Base-by-base conservation (phyloP, 768 basidiomycete genomes). In the Coprinopsis cinerea region DNA sequence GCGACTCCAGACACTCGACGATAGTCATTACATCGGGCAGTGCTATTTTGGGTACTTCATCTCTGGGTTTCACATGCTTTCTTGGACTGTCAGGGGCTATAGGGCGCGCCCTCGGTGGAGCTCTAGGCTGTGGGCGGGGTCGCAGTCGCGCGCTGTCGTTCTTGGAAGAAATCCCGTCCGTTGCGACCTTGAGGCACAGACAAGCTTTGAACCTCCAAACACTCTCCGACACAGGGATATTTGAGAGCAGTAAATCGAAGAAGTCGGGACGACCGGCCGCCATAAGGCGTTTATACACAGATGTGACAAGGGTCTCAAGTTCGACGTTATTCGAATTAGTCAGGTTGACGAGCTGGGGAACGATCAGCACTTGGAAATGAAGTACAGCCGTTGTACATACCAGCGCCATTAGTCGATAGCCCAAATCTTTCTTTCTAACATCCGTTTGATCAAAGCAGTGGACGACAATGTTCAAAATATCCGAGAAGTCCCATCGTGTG, bases 311-410 rank as follows among this genome's bases (percentile, higher is more conserved):
- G 58, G 67, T 60, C 9, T 59, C 42, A 22, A 65, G 61, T 39
- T 75, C 72, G 14, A 75, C 63, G 25, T 64, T 59, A 10, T 58
- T 61, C 1, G 72, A 68, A 27, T 61, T 59, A n/a, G 56, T 57
- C n/a, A 76, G 59, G 51, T 75, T 67, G 44, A 73, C 64, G 36
- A 76, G 65, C 74, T 76, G 44, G 20, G 18, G 24, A 28, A 7
- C 23, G 35, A 17, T 32, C 32, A 44, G 44, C 23, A 48, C 17
- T 17, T 7, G 3, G 44, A 41, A 39, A 44, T 39, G 47, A 32
- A 24, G 14, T 34, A 18, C 11, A 43, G 27, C 7, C 13, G 10
- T 15, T 14, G 11, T 24, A 44, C 58, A 14, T 44, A 57, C 59
- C 41, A 57, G 41, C 5, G 50, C 53, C 35, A 66, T 41, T 25